A percentile compares a stretch with the other conserved stretches of the same genome.
These are phyloP conservation scores for Caulochytrium protostelioides DNA, from an alignment of 371 early-diverging fungal genomes.

Conservation along the genomic window DNA sequence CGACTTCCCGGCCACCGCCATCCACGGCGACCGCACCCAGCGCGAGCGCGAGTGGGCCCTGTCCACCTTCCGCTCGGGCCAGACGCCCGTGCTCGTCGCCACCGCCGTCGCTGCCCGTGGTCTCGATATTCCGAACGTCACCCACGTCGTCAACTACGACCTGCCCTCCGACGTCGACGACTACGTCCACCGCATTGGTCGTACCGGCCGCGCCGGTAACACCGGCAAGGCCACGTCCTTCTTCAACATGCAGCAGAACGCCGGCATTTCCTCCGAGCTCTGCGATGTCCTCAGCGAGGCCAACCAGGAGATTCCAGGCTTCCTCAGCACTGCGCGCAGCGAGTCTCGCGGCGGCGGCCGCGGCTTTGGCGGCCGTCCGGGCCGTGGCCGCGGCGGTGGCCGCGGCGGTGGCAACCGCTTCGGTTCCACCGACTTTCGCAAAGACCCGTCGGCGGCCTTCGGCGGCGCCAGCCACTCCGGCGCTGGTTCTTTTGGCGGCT, in stretches of 20 bases:
- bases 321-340: conserved; percentile 21
- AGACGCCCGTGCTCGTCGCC: conserved; percentile 87
- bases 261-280: conserved; percentile 29
- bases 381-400: conserved; percentile 3
- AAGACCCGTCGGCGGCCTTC: too few species aligned
- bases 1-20: conserved; percentile 79
- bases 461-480: not conserved
- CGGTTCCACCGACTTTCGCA: conserved; percentile 23
- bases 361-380: not conserved
- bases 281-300: conserved; percentile 53
- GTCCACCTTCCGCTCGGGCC: conserved; percentile 68
- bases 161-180: conserved; percentile 37
- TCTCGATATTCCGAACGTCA: conserved; percentile 50
- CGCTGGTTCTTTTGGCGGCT: not conserved
- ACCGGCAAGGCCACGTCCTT: conserved; percentile 35
- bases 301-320: conserved; percentile 56
- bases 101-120: conserved; percentile 99
- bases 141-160: conserved; percentile 43
- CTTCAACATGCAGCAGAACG: conserved; percentile 19
- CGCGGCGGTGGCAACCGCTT: conserved; percentile 12
- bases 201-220: conserved; percentile 36
- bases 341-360: conserved; percentile 1
- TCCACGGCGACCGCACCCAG: conserved; percentile 93
- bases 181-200: conserved; percentile 45
- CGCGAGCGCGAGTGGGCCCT: conserved; percentile 89